phyloP scores from a whole-genome alignment of 176 grass and related monocot genomes.

The Triticum dicoccoides region DNA sequence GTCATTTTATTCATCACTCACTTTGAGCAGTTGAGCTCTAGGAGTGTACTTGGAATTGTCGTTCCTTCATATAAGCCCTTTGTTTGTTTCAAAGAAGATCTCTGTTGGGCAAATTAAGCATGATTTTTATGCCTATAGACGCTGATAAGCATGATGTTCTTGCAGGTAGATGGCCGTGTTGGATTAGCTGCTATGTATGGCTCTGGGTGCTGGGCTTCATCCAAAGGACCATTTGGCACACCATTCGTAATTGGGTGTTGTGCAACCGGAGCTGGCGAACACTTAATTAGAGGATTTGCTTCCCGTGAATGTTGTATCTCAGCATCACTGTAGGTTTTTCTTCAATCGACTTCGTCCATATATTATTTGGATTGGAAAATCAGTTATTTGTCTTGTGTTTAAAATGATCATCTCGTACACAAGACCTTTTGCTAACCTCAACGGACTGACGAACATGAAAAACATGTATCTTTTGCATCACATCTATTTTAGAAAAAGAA shows the following conservation, averaged over 20 bases:
- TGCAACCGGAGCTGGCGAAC: slow-evolving; percentile 88
- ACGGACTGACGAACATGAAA: neutral
- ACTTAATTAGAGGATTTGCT: slow-evolving; percentile 90
- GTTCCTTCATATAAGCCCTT: neutral
- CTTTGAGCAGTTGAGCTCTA: neutral
- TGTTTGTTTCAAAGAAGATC: neutral
- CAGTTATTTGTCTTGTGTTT: neutral
- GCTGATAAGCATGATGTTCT: slow-evolving; percentile 28
- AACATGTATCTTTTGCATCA: neutral
- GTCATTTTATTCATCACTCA: neutral
- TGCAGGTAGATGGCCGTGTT: slow-evolving; percentile 82
- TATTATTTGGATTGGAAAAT: neutral
- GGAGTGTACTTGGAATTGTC: neutral
- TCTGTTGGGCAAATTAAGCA: neutral
- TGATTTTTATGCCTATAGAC: neutral
- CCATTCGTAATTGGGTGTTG: slow-evolving; percentile 68
- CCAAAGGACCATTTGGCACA: slow-evolving; percentile 71
- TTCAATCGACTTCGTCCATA: neutral
- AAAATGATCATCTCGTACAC: neutral
- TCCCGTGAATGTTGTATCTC: slow-evolving; percentile 88
- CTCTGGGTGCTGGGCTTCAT: slow-evolving; percentile 90
- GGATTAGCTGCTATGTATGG: slow-evolving; percentile 98
- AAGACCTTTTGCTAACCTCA: neutral
- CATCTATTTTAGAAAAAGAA: neutral
- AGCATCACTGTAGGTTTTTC: slow-evolving; percentile 60